A percentile compares a stretch with the other conserved stretches of the same genome.
Evolutionary conservation across 805 yeast species (phyloP).

Genomic region (Candida sonorensis): DNA sequence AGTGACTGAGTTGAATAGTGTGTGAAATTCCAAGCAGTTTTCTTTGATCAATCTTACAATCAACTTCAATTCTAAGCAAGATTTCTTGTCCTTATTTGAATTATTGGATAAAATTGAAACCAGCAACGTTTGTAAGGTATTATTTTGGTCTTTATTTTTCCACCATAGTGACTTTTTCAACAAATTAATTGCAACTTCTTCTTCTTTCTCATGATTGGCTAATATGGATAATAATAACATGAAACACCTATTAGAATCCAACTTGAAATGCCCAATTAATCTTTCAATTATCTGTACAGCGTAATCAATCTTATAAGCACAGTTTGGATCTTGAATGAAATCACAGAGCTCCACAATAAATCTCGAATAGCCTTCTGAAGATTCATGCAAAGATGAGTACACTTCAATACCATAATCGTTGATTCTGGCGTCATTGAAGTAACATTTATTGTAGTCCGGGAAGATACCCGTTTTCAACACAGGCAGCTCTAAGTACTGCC

Average conservation of each 20-base stretch:
- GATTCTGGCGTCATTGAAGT: slow-evolving; percentile 24
- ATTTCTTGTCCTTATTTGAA: slow-evolving; percentile 30
- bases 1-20: slow-evolving; percentile 47
- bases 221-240: slow-evolving; percentile 55
- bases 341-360: slow-evolving; percentile 42
- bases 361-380: slow-evolving; percentile 71
- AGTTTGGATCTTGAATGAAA: slow-evolving; percentile 35
- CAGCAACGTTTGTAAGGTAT: slow-evolving; percentile 15
- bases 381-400: slow-evolving; percentile 66
- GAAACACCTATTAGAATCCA: slow-evolving; percentile 67
- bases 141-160: slow-evolving; percentile 23
- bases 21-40: slow-evolving; percentile 58
- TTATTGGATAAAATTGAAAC: slow-evolving; percentile 29
- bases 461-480: slow-evolving; percentile 22
- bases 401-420: slow-evolving; percentile 23
- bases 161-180: slow-evolving; percentile 59
- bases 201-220: slow-evolving; percentile 34
- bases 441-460: slow-evolving; percentile 22
- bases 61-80: slow-evolving; percentile 22
- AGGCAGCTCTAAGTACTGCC: slow-evolving; percentile 21
- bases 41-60: slow-evolving; percentile 55
- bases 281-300: slow-evolving; percentile 43
- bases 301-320: slow-evolving; percentile 34
- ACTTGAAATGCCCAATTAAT: slow-evolving; percentile 64
- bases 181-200: slow-evolving; percentile 40